Percentiles rank a stretch among this genome's conserved stretches.
phyloP scores from a whole-genome alignment of 2,329 filamentous ascomycete species.

The Hypocrella siamensis region DNA sequence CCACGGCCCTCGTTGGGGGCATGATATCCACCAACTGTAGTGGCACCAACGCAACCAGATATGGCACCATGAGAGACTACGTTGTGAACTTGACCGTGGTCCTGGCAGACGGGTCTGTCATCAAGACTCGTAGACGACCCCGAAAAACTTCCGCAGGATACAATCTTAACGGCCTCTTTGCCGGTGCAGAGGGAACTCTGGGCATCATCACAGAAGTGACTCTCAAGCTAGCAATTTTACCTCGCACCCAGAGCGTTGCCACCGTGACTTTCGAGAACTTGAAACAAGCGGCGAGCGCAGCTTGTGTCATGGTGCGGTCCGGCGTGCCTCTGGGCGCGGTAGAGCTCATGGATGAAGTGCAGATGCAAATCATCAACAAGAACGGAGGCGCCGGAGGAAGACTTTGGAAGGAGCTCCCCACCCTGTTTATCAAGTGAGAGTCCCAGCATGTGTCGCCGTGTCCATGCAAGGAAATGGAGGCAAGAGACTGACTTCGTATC shows the following conservation, averaged over 20 bases:
- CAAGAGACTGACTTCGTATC: background rate
- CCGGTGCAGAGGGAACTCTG: slow-evolving; percentile 56
- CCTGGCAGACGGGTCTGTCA: slow-evolving; percentile 46
- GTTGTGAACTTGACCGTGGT: slow-evolving; percentile 58
- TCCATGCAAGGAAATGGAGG: background rate
- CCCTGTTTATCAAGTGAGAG: slow-evolving; percentile 51
- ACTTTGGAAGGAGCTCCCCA: slow-evolving; percentile 53
- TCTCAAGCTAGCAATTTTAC: slow-evolving; percentile 49
- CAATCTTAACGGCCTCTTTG: slow-evolving; percentile 52
- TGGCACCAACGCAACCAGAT: slow-evolving; percentile 44
- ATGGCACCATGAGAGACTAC: slow-evolving; percentile 66
- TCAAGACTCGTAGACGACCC: slow-evolving; percentile 53
- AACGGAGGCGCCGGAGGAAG: slow-evolving; percentile 39
- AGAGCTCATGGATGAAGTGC: slow-evolving; percentile 47
- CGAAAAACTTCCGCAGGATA: slow-evolving; percentile 58
- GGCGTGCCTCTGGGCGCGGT: slow-evolving; percentile 52
- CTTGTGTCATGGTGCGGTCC: slow-evolving; percentile 45
- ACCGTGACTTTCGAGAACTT: slow-evolving; percentile 45
- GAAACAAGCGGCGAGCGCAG: slow-evolving; percentile 45
- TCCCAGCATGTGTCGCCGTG: background rate
- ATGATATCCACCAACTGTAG: slow-evolving; percentile 55
- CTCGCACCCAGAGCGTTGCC: slow-evolving; percentile 48
- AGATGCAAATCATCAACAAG: slow-evolving; percentile 54
- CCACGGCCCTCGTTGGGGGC: slow-evolving; percentile 39
- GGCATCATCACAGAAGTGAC: slow-evolving; percentile 58